Conservation (phyloP, 495 filamentous ascomycete genomes). For the Penicillium macrosclerotiorum region DNA sequence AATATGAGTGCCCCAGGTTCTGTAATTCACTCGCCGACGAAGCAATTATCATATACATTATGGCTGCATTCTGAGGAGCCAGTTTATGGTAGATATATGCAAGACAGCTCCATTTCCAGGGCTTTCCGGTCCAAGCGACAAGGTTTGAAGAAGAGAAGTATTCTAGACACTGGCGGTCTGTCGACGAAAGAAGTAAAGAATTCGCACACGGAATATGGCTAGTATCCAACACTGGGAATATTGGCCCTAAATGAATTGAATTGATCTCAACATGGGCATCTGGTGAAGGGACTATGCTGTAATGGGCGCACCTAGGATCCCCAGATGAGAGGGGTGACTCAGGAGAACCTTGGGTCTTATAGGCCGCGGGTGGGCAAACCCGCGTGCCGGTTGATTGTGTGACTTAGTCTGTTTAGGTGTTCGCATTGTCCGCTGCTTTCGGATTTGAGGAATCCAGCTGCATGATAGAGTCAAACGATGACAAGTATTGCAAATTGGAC, state of each 20-base stretch:
- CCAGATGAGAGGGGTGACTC: neutral
- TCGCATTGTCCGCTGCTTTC: neutral
- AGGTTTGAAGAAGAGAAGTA: neutral
- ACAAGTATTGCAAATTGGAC: neutral
- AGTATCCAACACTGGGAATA: neutral
- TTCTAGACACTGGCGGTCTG: neutral
- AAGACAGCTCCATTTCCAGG: neutral
- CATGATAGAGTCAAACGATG: neutral
- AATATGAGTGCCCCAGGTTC: neutral
- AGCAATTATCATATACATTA: neutral
- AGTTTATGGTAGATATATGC: neutral
- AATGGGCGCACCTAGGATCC: neutral
- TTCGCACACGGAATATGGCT: neutral
- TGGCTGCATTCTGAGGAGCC: neutral
- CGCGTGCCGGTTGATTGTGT: neutral
- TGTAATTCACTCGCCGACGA: neutral
- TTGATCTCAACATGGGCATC: neutral
- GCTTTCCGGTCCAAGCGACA: neutral
- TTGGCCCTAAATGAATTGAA: neutral
- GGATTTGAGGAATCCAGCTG: neutral
- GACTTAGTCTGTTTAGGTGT: neutral
- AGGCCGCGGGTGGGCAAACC: neutral
- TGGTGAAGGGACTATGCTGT: neutral
- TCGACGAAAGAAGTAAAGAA: neutral
- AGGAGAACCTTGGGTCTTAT: neutral